Conservation (phyloP, 208 protist species). For the Leishmania amazonensis region DNA sequence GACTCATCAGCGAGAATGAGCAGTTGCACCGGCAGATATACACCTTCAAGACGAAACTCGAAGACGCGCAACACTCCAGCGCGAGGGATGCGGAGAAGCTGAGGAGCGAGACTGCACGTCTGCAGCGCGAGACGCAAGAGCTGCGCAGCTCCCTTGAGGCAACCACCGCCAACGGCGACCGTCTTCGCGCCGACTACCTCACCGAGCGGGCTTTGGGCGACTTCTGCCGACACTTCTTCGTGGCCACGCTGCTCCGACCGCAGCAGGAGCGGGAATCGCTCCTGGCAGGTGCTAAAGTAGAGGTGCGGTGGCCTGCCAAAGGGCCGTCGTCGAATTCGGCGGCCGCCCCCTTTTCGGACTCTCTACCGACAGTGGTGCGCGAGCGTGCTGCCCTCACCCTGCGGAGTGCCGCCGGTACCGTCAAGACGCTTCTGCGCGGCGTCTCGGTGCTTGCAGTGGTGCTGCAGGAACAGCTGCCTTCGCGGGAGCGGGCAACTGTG, state of each 20-base stretch:
- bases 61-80: slow-evolving; percentile 31
- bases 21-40: slow-evolving; percentile 71
- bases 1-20: slow-evolving; percentile 72
- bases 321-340: not conserved
- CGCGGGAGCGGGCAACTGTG: slow-evolving; percentile 41
- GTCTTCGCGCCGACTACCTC: slow-evolving; percentile 45
- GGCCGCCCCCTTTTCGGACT: not conserved
- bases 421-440: slow-evolving; percentile 56
- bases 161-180: slow-evolving; percentile 38
- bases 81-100: slow-evolving; percentile 18
- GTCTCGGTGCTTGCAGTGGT: slow-evolving; percentile 59
- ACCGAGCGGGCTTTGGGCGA: slow-evolving; percentile 46
- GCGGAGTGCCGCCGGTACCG: slow-evolving; percentile 16
- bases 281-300: slow-evolving; percentile 3
- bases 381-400: slow-evolving; percentile 24
- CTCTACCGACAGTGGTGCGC: slow-evolving; percentile 13
- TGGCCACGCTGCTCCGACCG: slow-evolving; percentile 6
- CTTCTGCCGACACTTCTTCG: slow-evolving; percentile 70
- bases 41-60: slow-evolving; percentile 48
- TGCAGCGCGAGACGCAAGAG: slow-evolving; percentile 47
- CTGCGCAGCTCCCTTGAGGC: slow-evolving; percentile 44
- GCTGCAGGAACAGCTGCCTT: slow-evolving; percentile 61
- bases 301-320: slow-evolving; percentile 16
- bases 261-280: not conserved
- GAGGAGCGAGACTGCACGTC: slow-evolving; percentile 23